Evolutionary conservation across 2,329 filamentous ascomycete species (phyloP).

Genomic region (Rasamsonia emersonii): DNA sequence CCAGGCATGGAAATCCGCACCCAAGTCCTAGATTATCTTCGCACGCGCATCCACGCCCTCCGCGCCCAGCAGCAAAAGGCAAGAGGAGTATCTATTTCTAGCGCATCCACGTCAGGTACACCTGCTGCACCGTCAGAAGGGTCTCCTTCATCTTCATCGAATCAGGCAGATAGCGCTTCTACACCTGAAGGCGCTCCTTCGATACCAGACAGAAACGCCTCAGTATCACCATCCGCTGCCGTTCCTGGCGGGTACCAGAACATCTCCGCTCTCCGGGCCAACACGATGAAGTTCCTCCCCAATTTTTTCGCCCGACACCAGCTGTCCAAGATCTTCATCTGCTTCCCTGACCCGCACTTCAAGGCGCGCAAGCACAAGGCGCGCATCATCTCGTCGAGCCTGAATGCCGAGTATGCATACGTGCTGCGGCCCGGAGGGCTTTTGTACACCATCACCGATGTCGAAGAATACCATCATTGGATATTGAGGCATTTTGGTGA

Average conservation of each 20-base stretch:
- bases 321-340: slow-evolving; percentile 88
- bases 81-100: slow-evolving; percentile 41
- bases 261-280: slow-evolving; percentile 77
- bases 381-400: slow-evolving; percentile 77
- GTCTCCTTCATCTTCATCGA: slow-evolving; percentile 3
- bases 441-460: slow-evolving; percentile 94
- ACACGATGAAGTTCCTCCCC: slow-evolving; percentile 99
- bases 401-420: slow-evolving; percentile 91
- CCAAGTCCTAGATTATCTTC: slow-evolving; percentile 83
- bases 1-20: slow-evolving; percentile 84
- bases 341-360: slow-evolving; percentile 97
- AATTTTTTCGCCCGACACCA: slow-evolving; percentile 85
- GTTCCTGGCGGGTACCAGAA: slow-evolving; percentile 61
- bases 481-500: slow-evolving; percentile 72
- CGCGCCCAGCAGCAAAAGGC: slow-evolving; percentile 40
- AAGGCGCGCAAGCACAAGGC: slow-evolving; percentile 97
- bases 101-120: slow-evolving; percentile 28
- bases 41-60: slow-evolving; percentile 76
- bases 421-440: slow-evolving; percentile 74
- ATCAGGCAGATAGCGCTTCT: not conserved
- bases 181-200: slow-evolving; percentile 7
- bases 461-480: slow-evolving; percentile 88
- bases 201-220: slow-evolving; percentile 7
- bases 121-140: slow-evolving; percentile 4
- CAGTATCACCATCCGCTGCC: slow-evolving; percentile 9